These are phyloP conservation scores for Candida oleophila DNA, from an alignment of 805 yeast species.

Conservation along the genomic window DNA sequence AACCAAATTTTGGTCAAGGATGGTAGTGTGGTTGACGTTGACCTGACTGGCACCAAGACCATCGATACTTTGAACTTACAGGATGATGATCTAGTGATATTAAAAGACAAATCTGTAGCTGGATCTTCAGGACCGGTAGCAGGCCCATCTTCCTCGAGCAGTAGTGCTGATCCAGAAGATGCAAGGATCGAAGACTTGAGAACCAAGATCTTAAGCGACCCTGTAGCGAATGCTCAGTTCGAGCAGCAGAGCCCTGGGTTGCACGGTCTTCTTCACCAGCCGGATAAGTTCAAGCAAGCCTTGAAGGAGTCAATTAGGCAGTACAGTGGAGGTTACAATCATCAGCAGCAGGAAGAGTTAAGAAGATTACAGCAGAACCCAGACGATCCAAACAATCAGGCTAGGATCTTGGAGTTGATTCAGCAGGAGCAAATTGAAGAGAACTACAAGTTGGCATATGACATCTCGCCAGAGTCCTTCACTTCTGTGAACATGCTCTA, in stretches of 20 bases:
- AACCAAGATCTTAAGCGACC: slow-evolving; percentile 46
- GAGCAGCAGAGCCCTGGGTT: slow-evolving; percentile 46
- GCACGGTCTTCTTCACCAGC: slow-evolving; percentile 45
- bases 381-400: slow-evolving; percentile 68
- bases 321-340: slow-evolving; percentile 12
- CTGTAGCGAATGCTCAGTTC: slow-evolving; percentile 36
- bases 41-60: slow-evolving; percentile 43
- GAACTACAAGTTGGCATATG: slow-evolving; percentile 76
- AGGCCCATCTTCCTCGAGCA: neutral
- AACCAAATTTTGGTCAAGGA: slow-evolving; percentile 29
- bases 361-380: slow-evolving; percentile 59
- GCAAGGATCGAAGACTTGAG: slow-evolving; percentile 48
- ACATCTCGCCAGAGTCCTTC: slow-evolving; percentile 87
- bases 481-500: slow-evolving; percentile 81
- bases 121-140: slow-evolving; percentile 1
- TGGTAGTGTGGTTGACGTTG: slow-evolving; percentile 30
- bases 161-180: slow-evolving; percentile 14
- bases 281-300: slow-evolving; percentile 43
- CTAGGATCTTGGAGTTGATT: slow-evolving; percentile 62
- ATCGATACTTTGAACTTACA: slow-evolving; percentile 48
- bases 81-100: slow-evolving; percentile 61
- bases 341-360: slow-evolving; percentile 40
- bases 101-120: slow-evolving; percentile 18
- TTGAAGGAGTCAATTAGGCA: slow-evolving; percentile 31
- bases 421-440: slow-evolving; percentile 75